Evolutionary conservation across 371 early-diverging fungal species (phyloP).

Genomic region (Saksenaea oblongispora): DNA sequence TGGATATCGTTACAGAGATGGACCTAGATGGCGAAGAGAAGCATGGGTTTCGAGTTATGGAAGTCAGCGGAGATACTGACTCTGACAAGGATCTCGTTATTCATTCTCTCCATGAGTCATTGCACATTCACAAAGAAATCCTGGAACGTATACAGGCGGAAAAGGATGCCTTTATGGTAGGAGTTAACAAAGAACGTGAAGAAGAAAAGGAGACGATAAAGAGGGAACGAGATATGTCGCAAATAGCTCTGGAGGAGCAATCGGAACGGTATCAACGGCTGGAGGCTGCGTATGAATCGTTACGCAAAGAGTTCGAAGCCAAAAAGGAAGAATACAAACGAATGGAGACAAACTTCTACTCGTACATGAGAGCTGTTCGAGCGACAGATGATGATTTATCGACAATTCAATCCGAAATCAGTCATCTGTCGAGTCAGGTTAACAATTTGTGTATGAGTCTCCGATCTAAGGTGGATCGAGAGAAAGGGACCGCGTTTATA

Average conservation of each 20-base stretch:
- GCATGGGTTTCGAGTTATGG: background rate
- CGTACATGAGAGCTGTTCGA: constrained; percentile 41
- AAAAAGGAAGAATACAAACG: constrained; percentile 41
- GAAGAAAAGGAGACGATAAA: constrained; percentile 16
- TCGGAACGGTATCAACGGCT: constrained; percentile 16
- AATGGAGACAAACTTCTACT: constrained; percentile 44
- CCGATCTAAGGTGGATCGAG: constrained; percentile 35
- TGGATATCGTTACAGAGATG: background rate
- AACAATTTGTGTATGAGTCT: constrained; percentile 48
- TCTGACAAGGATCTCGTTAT: constrained; percentile 48
- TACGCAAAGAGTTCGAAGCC: constrained; percentile 28
- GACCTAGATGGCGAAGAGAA: background rate
- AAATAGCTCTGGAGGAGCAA: constrained; percentile 26
- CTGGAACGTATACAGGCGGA: constrained; percentile 41
- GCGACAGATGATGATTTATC: constrained; percentile 55
- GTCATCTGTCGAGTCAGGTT: constrained; percentile 35
- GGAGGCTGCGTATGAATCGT: constrained; percentile 15
- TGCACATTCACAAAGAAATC: constrained; percentile 46
- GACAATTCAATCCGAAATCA: constrained; percentile 48
- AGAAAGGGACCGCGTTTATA: constrained; percentile 32
- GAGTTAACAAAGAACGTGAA: constrained; percentile 25
- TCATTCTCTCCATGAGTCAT: constrained; percentile 36
- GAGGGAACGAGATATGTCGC: constrained; percentile 16
- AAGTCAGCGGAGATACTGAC: constrained; percentile 20
- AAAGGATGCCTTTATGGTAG: constrained; percentile 21